Conservation (phyloP, 176 grass and related monocot genomes). For the Eleusine coracana region DNA sequence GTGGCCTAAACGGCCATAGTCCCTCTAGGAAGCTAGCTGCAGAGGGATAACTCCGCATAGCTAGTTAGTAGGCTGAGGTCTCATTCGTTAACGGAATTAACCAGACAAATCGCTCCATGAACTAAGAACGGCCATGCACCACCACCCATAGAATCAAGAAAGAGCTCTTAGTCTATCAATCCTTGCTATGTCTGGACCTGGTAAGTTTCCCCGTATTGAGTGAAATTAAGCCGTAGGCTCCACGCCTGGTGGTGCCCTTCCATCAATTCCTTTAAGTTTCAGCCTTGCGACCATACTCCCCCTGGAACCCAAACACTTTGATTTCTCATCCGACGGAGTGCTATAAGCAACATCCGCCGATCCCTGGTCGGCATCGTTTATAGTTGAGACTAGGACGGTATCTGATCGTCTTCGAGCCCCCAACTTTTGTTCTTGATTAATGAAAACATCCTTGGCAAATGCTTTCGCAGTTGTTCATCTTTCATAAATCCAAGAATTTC, state of each 20-base stretch:
- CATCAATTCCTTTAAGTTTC: slow-evolving; percentile 82
- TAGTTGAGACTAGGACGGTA: slow-evolving; percentile 76
- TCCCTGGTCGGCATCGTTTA: slow-evolving; percentile 65
- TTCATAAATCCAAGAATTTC: slow-evolving; percentile 91
- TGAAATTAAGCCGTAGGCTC: slow-evolving; percentile 42
- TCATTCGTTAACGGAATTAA: too few relatives aligned
- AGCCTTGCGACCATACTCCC: slow-evolving; percentile 50
- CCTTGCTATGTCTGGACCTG: slow-evolving; percentile 59
- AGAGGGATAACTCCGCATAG: too few relatives aligned
- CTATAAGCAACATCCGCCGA: slow-evolving; percentile 73
- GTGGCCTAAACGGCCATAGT: too few relatives aligned
- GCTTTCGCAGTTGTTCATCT: slow-evolving; percentile 72
- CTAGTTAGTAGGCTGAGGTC: too few relatives aligned
- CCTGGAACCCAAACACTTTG: slow-evolving; percentile 75
- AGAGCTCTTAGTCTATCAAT: slow-evolving; percentile 56
- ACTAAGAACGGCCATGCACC: too few relatives aligned
- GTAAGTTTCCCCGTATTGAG: slow-evolving; percentile 58
- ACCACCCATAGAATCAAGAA: slow-evolving; percentile 66
- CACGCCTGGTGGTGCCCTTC: slow-evolving; percentile 39
- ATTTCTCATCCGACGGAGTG: slow-evolving; percentile 88
- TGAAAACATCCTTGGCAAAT: slow-evolving; percentile 81
- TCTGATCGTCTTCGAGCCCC: slow-evolving; percentile 71
- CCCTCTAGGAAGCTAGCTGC: too few relatives aligned
- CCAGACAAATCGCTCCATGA: too few relatives aligned
- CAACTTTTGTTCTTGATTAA: slow-evolving; percentile 80